These are phyloP conservation scores for Afroboletus lepidellus DNA, from an alignment of 1,284 basidiomycete species.

Conservation along the genomic window DNA sequence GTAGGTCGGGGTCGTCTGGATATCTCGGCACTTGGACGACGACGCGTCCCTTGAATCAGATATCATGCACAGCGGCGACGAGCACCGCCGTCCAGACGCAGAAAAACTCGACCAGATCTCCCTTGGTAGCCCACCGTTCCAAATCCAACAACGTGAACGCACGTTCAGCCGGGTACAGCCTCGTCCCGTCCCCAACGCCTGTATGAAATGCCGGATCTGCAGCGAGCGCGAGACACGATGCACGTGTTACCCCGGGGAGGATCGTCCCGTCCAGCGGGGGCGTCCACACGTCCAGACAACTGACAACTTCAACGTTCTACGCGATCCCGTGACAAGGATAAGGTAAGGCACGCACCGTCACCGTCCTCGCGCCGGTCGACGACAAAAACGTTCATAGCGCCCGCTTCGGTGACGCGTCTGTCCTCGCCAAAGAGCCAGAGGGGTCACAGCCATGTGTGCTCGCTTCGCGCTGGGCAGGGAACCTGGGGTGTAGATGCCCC, in stretches of 20 bases:
- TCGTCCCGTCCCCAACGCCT: constrained; percentile 20
- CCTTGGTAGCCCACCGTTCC: constrained; percentile 43
- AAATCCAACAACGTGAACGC: constrained; percentile 65
- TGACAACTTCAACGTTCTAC: too few relatives aligned
- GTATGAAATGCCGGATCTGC: constrained; percentile 30
- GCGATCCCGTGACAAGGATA: too few relatives aligned
- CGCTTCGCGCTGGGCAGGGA: constrained; percentile 64
- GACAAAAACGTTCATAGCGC: constrained; percentile 68
- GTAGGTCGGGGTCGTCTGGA: constrained; percentile 34
- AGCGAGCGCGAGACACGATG: constrained; percentile 64
- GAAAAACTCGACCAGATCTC: constrained; percentile 66
- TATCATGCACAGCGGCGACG: constrained; percentile 39
- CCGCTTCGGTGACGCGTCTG: constrained; percentile 44
- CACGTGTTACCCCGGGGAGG: constrained; percentile 74
- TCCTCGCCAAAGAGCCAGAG: constrained; percentile 49
- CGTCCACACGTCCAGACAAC: constrained; percentile 67
- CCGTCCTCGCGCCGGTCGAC: constrained; percentile 48
- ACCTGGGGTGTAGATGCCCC: constrained; percentile 71
- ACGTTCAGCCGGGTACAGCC: constrained; percentile 58
- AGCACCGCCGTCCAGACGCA: constrained; percentile 62
- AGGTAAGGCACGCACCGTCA: constrained; percentile 29
- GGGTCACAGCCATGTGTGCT: constrained; percentile 70
- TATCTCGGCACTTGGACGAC: constrained; percentile 50
- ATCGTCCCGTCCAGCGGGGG: constrained; percentile 77
- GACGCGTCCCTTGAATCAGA: constrained; percentile 34